phyloP scores from a whole-genome alignment of 2,329 filamentous ascomycete species.

The Cladosporium sp. region DNA sequence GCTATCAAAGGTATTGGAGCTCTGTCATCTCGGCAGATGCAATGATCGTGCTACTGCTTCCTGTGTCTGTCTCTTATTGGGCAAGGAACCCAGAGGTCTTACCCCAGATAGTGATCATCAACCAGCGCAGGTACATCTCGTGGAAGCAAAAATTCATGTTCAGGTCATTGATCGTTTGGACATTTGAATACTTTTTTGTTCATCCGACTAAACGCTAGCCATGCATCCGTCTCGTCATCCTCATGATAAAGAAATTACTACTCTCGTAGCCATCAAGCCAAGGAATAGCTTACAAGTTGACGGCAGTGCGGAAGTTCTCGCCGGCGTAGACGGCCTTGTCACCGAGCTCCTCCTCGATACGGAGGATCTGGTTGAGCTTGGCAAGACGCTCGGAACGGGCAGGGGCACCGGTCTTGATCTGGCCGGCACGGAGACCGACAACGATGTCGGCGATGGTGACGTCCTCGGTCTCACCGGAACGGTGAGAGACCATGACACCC shows the following conservation, averaged over 20 bases:
- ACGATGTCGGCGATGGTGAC: conserved; percentile 98
- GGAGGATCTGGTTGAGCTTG: conserved; percentile 99
- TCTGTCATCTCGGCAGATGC: neutral
- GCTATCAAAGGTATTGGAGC: neutral
- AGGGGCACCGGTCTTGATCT: conserved; percentile 99
- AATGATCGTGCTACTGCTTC: no score
- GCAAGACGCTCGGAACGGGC: conserved; percentile 96
- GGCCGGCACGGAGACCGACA: conserved; percentile 91
- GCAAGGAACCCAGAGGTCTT: no score
- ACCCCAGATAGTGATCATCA: no score
- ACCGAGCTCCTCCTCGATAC: conserved; percentile 98
- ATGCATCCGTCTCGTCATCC: conserved; percentile 19
- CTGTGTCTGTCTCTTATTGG: no score
- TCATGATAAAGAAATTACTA: conserved; percentile 16
- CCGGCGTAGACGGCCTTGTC: conserved; percentile 90
- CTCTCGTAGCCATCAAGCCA: conserved; percentile 3
- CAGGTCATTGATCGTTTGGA: conserved; percentile 8
- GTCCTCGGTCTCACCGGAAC: conserved; percentile 98
- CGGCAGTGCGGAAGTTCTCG: conserved; percentile 83
- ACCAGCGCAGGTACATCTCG: neutral
- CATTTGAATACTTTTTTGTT: conserved; percentile 19
- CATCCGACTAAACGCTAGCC: conserved; percentile 21
- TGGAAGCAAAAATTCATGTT: neutral
- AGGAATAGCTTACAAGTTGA: conserved; percentile 68
- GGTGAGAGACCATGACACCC: conserved; percentile 99